phyloP scores from a whole-genome alignment of 371 early-diverging fungal genomes.

The Nematocida minor region DNA sequence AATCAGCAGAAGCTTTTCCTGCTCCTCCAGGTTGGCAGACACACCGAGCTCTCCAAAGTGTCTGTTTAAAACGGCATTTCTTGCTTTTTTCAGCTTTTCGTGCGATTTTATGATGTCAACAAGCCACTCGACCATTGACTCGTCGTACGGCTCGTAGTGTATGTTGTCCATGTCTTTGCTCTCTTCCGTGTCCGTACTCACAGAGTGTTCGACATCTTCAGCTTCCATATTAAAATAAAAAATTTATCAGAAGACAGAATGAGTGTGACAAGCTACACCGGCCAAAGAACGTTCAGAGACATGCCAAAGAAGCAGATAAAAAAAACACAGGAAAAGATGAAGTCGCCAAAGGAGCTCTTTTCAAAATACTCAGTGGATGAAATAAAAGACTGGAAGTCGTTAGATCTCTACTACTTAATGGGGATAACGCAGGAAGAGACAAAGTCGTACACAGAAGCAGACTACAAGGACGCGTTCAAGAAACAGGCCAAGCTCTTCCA shows the following conservation, averaged over 20 bases:
- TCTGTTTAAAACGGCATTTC: conserved; percentile 20
- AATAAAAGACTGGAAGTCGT: conserved; percentile 52
- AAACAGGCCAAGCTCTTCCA: conserved; percentile 58
- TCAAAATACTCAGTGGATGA: conserved; percentile 58
- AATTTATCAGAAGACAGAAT: conserved; percentile 39
- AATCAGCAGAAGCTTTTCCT: conserved; percentile 45
- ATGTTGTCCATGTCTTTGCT: conserved; percentile 13
- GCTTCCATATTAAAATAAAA: conserved; percentile 28
- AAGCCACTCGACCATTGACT: conserved; percentile 44
- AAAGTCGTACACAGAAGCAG: conserved; percentile 33
- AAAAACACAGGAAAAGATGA: background rate
- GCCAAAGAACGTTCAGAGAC: conserved; percentile 9
- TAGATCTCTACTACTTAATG: conserved; percentile 63
- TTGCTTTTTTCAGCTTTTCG: conserved; percentile 23
- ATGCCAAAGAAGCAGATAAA: background rate
- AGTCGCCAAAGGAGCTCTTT: conserved; percentile 50
- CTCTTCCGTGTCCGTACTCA: background rate
- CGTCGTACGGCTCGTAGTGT: conserved; percentile 37
- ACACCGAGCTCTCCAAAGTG: conserved; percentile 40
- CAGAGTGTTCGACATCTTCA: background rate
- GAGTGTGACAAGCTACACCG: conserved; percentile 26
- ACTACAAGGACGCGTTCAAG: conserved; percentile 46
- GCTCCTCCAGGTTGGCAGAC: conserved; percentile 35
- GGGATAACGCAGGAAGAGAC: conserved; percentile 52
- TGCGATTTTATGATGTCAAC: conserved; percentile 21